Base-by-base conservation (phyloP, 2,329 filamentous ascomycete genomes). In the Diaporthe vaccinii region DNA sequence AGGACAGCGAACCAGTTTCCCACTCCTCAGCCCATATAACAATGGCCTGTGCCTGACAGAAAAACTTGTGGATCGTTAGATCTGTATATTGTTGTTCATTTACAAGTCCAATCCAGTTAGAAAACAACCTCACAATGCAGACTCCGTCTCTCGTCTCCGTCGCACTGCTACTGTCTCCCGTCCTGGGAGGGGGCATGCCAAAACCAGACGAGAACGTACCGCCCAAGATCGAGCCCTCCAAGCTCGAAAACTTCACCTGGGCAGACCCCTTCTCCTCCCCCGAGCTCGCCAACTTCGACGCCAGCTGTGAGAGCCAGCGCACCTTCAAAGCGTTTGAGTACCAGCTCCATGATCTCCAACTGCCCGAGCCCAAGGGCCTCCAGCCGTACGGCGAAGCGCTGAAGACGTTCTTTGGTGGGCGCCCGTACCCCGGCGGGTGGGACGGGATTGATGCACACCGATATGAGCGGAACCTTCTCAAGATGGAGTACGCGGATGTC, bases 351-450 rank as follows among this genome's bases (percentile, higher is more conserved):
- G 84, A 87, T 78, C 82, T 88, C 41, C 81, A 81, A 72, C 79
- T 83, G 28, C 76, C 80, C 12, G 80, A 81, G 10, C 86, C 86
- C 6, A 70, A 76, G 2, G 86, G 86, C 17, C 81, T 88, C 10
- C 79, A 80, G 71, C 82, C 82, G 3, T 88, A 83, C 81, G 81
- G 80, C 53, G 80, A 83, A 8, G 85, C 84, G 1, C 82, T 88
- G 55, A 86, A 85, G 78, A 78, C 79, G 20, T 79, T 85, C 57
- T 88, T 87, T 77, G 74, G 79, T 10, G 81, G 81, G 6, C 82
- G 84, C 44, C 81, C 85, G 68, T 88, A 90, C 79, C 88, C 89
- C 0, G 89, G 89, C 34, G 85, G 84, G 55, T 90, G 89, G 89
- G 83, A 84, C 36, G 89, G 89, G 49, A 81, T 87, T 34, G 89